phyloP scores from a whole-genome alignment of 1,284 basidiomycete species.

The Leccinum ponderosum region DNA sequence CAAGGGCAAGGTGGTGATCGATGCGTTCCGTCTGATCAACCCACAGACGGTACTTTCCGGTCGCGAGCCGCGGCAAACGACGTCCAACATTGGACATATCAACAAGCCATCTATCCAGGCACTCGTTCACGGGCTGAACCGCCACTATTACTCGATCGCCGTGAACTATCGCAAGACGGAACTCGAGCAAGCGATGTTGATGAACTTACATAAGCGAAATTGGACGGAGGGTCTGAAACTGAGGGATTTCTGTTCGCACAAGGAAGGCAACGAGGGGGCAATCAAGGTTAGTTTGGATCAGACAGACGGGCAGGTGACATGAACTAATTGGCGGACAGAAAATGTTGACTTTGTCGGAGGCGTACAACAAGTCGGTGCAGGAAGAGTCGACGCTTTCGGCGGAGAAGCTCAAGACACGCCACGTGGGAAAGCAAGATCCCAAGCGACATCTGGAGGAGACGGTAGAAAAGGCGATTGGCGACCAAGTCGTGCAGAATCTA shows the following conservation, averaged over 20 bases:
- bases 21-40: conserved; percentile 97
- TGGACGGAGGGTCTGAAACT: conserved; percentile 96
- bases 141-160: conserved; percentile 96
- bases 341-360: conserved; percentile 88
- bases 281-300: conserved; percentile 70
- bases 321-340: conserved; percentile 50
- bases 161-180: conserved; percentile 98
- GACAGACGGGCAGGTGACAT: conserved; percentile 5
- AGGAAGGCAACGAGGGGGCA: conserved; percentile 84
- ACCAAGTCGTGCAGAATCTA: conserved; percentile 92
- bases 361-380: conserved; percentile 95
- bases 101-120: conserved; percentile 99
- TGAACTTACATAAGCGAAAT: conserved; percentile 96
- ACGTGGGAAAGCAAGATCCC: conserved; percentile 97
- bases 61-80: conserved; percentile 95
- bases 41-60: conserved; percentile 86
- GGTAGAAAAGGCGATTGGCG: conserved; percentile 95
- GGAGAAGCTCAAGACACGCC: conserved; percentile 92
- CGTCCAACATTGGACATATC: conserved; percentile 97
- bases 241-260: conserved; percentile 85
- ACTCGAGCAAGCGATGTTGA: conserved; percentile 96
- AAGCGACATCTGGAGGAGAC: conserved; percentile 96
- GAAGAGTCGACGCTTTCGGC: conserved; percentile 91
- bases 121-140: conserved; percentile 92
- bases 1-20: conserved; percentile 98